A percentile compares a stretch with the other conserved stretches of the same genome.
Conservation (phyloP, 176 grass and related monocot species). For the Neostapfia colusana region DNA sequence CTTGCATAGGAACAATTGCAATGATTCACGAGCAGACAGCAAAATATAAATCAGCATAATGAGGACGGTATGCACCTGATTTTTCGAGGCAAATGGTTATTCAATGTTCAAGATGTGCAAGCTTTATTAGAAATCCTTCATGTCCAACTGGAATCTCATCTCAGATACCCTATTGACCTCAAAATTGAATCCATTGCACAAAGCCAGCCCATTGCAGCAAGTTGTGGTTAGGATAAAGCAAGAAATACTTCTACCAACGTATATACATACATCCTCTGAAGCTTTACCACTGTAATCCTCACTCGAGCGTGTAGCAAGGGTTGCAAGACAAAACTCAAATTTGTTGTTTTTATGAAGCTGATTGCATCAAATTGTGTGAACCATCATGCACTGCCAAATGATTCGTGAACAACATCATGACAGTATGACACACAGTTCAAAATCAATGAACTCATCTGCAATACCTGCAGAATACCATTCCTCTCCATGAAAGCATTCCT, state of each 20-base stretch:
- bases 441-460: background rate
- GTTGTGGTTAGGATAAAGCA: background rate
- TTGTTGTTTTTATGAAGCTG: background rate
- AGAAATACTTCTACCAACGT: background rate
- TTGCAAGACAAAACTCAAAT: background rate
- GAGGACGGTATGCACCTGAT: slow-evolving; percentile 18
- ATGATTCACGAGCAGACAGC: slow-evolving; percentile 3
- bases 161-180: background rate
- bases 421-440: background rate
- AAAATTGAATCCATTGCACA: background rate
- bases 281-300: background rate
- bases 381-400: background rate
- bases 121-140: background rate
- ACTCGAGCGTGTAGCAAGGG: background rate
- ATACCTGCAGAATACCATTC: background rate
- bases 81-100: background rate
- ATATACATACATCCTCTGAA: slow-evolving; percentile 20
- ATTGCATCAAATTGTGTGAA: background rate
- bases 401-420: background rate
- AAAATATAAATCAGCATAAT: background rate
- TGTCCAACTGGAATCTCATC: background rate
- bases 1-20: background rate
- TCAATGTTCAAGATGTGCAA: background rate
- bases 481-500: slow-evolving; percentile 9
- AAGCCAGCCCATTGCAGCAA: background rate